Conservation (phyloP, 2,329 filamentous ascomycete species). For the Raffaelea deltoideospora region DNA sequence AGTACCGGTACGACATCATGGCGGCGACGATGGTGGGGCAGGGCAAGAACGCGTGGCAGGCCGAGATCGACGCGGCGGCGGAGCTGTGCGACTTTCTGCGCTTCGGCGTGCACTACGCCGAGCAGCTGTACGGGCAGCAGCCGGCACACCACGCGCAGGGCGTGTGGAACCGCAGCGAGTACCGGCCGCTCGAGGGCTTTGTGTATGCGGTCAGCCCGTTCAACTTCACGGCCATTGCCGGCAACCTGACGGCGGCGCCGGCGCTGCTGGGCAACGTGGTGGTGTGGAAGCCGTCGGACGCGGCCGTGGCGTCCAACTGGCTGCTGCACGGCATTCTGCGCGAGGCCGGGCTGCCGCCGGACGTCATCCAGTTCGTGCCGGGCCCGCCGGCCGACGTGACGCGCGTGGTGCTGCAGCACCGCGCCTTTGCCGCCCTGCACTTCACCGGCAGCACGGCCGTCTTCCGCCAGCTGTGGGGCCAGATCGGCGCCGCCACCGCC, state of each 20-base stretch:
- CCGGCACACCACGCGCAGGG: conserved; percentile 69
- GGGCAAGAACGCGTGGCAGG: conserved; percentile 97
- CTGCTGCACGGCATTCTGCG: conserved; percentile 79
- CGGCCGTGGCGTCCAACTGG: conserved; percentile 79
- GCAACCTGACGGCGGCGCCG: conserved; percentile 69
- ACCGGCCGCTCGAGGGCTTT: conserved; percentile 84
- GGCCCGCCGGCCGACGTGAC: conserved; percentile 79
- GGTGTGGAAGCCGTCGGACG: conserved; percentile 91
- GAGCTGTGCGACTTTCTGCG: conserved; percentile 87
- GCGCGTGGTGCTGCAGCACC: conserved; percentile 58
- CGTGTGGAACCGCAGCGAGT: conserved; percentile 84
- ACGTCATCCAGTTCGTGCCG: conserved; percentile 88
- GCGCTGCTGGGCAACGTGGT: conserved; percentile 89
- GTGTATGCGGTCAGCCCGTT: conserved; percentile 90
- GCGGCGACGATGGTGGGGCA: conserved; percentile 91
- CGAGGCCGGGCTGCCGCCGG: conserved; percentile 75
- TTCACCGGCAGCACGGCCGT: conserved; percentile 89
- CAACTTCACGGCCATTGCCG: conserved; percentile 93
- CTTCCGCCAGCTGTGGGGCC: conserved; percentile 76
- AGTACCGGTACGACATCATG: conserved; percentile 96
- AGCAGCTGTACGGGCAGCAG: conserved; percentile 80
- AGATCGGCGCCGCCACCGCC: conserved; percentile 68
- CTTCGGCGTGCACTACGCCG: conserved; percentile 87
- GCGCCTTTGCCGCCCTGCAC: conserved; percentile 77
- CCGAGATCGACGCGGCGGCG: conserved; percentile 92